Percentiles rank a stretch among this genome's conserved stretches.
Evolutionary conservation across 1,284 basidiomycete species (phyloP).

Genomic region (Thecaphora thlaspeos): DNA sequence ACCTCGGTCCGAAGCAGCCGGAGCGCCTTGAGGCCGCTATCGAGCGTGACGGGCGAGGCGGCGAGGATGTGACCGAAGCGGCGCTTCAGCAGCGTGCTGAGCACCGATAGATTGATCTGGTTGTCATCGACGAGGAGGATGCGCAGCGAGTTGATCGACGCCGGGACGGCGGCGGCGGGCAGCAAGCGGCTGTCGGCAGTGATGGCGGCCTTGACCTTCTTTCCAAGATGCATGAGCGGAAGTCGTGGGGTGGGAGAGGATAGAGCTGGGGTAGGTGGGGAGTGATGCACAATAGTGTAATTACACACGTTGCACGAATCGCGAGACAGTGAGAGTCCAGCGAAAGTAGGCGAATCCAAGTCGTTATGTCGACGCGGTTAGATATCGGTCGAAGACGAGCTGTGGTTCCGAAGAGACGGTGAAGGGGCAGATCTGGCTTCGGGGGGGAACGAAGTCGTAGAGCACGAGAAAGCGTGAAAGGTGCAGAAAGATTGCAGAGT

Average conservation of each 20-base stretch:
- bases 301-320: too few relatives aligned
- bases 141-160: constrained; percentile 31
- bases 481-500: not conserved
- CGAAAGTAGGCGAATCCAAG: too few relatives aligned
- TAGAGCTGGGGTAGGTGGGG: not conserved
- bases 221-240: constrained; percentile 10
- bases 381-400: too few relatives aligned
- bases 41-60: constrained; percentile 32
- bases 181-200: constrained; percentile 7
- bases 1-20: constrained; percentile 39
- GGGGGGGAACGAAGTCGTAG: not conserved
- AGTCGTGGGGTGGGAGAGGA: not conserved
- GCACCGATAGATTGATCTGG: constrained; percentile 43
- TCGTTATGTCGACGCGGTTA: too few relatives aligned
- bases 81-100: constrained; percentile 40
- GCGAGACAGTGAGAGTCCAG: too few relatives aligned
- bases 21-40: constrained; percentile 47
- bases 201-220: not conserved
- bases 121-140: constrained; percentile 51
- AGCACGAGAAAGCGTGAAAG: not conserved
- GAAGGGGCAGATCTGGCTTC: too few relatives aligned
- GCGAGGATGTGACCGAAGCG: constrained; percentile 38
- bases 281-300: not conserved
- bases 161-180: constrained; percentile 5
- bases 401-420: too few relatives aligned